A percentile compares a stretch with the other conserved stretches of the same genome.
Evolutionary conservation across 345 rosid species (phyloP).

Genomic region (Iberis pinnata): DNA sequence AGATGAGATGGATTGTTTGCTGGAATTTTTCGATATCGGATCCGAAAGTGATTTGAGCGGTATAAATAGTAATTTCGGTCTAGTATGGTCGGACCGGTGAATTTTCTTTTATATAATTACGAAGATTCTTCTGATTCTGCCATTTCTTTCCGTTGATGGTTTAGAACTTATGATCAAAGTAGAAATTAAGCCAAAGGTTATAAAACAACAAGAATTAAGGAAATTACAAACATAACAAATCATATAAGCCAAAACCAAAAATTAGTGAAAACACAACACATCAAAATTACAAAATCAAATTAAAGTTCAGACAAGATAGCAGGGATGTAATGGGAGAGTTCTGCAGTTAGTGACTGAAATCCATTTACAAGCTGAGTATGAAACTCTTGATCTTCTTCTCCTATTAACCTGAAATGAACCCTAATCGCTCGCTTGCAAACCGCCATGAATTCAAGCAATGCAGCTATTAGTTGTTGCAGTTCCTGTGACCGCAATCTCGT

Average conservation of each 20-base stretch:
- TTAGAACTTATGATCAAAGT: too few species aligned
- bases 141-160: too few species aligned
- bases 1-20: too few species aligned
- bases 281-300: conserved; percentile 4
- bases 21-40: background rate
- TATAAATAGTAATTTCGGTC: background rate
- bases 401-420: conserved; percentile 84
- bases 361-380: conserved; percentile 99
- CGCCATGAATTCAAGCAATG: conserved; percentile 96
- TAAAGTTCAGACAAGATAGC: conserved; percentile 95
- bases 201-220: background rate
- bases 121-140: too few species aligned
- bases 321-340: conserved; percentile 91
- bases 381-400: conserved; percentile 97
- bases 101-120: too few species aligned
- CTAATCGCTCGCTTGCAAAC: conserved; percentile 98
- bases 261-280: background rate
- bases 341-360: conserved; percentile 96
- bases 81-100: background rate
- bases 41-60: conserved; percentile 3
- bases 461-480: conserved; percentile 93
- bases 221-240: background rate
- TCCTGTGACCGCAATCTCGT: conserved; percentile 93
- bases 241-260: background rate
- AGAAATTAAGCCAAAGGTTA: too few species aligned